Percentiles rank a stretch among this genome's conserved stretches.
phyloP scores from a whole-genome alignment of 202 grass and related monocot genomes.

The Alloteropsis angusta region DNA sequence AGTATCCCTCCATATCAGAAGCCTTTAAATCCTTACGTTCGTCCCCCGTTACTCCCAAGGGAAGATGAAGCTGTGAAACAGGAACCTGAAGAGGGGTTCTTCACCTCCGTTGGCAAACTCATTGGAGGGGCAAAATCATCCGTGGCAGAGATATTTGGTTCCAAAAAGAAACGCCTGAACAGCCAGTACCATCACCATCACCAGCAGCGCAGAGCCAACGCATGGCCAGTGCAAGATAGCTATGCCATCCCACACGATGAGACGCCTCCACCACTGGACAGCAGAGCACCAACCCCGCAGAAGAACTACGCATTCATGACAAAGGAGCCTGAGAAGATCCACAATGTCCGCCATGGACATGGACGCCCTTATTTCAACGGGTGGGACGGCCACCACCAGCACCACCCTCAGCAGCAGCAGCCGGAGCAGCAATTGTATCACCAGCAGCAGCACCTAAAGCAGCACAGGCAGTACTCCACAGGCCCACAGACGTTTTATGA shows the following conservation, averaged over 20 bases:
- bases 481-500: constrained; percentile 80
- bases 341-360: constrained; percentile 61
- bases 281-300: constrained; percentile 53
- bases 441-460: constrained; percentile 65
- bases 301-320: constrained; percentile 84
- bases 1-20: constrained; percentile 65
- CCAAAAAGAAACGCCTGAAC: constrained; percentile 44
- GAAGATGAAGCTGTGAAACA: constrained; percentile 50
- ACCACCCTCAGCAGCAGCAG: constrained; percentile 31
- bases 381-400: constrained; percentile 34
- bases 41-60: constrained; percentile 48
- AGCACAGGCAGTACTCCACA: constrained; percentile 77
- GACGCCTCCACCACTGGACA: constrained; percentile 55
- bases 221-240: constrained; percentile 73
- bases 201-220: constrained; percentile 42
- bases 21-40: constrained; percentile 49
- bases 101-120: constrained; percentile 61
- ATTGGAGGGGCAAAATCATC: constrained; percentile 69
- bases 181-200: constrained; percentile 57
- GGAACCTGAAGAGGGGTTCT: constrained; percentile 64
- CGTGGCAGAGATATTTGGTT: constrained; percentile 37
- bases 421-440: constrained; percentile 50
- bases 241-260: constrained; percentile 77
- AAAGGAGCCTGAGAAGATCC: constrained; percentile 71
- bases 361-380: constrained; percentile 34